A percentile compares a stretch with the other conserved stretches of the same genome.
These are phyloP conservation scores for Tulasnella sp. DNA, from an alignment of 768 basidiomycete species.

Conservation along the genomic window DNA sequence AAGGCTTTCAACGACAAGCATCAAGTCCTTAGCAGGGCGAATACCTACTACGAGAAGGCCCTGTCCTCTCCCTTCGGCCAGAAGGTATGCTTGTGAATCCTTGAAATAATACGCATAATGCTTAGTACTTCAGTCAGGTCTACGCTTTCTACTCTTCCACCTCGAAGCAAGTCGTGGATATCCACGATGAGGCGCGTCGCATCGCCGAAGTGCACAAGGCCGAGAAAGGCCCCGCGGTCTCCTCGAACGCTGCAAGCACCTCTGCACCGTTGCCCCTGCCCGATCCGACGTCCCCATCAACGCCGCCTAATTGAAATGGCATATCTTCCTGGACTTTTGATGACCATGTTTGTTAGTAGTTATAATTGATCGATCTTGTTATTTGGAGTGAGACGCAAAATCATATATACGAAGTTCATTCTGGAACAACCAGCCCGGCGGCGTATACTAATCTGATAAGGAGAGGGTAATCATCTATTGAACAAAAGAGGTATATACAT, in stretches of 20 bases:
- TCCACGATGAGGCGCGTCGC: conserved; percentile 85
- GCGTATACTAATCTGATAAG: neutral
- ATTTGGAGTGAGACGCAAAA: too few relatives aligned
- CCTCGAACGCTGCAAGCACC: neutral
- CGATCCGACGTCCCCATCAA: too few relatives aligned
- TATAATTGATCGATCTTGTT: too few relatives aligned
- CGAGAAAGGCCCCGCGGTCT: neutral
- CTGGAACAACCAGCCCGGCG: too few relatives aligned
- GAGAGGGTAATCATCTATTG: neutral
- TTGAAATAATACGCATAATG: neutral
- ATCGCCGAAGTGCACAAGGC: conserved; percentile 55
- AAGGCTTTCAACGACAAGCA: conserved; percentile 72
- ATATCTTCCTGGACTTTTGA: too few relatives aligned
- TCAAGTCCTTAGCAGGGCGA: conserved; percentile 55
- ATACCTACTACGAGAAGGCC: conserved; percentile 67
- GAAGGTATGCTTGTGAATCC: conserved; percentile 35
- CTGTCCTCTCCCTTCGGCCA: conserved; percentile 65
- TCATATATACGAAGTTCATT: neutral
- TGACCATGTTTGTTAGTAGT: too few relatives aligned
- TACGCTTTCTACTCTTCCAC: conserved; percentile 73
- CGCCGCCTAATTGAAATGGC: too few relatives aligned
- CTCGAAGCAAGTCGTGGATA: conserved; percentile 78
- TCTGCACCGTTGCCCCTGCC: too few relatives aligned
- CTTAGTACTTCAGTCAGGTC: neutral
- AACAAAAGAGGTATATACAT: neutral